Conservation (phyloP, 1,139 yeast genomes). For the Saccharomyces hybrid region DNA sequence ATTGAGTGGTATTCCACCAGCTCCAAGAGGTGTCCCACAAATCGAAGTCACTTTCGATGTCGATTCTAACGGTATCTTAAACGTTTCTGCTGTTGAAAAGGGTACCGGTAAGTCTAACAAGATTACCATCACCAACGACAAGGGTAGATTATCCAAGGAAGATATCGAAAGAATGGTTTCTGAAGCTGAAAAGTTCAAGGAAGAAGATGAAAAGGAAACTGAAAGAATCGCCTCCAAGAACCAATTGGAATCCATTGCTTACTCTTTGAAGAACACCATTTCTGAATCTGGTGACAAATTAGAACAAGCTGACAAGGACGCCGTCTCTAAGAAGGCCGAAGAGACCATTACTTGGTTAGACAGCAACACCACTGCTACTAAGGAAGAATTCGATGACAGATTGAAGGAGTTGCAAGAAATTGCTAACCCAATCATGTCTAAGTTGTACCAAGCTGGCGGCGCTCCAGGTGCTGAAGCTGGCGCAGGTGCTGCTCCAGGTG, state of each 20-base stretch:
- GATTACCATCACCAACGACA: constrained; percentile 85
- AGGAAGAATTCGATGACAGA: constrained; percentile 80
- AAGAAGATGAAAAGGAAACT: constrained; percentile 78
- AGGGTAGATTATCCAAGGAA: constrained; percentile 92
- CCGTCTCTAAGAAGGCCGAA: constrained; percentile 75
- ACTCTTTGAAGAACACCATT: constrained; percentile 78
- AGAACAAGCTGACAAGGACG: constrained; percentile 69
- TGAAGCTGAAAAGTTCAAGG: constrained; percentile 82
- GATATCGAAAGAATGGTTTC: constrained; percentile 93
- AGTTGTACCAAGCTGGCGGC: constrained; percentile 76
- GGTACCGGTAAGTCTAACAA: constrained; percentile 76
- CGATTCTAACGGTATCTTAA: constrained; percentile 89
- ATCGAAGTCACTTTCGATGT: constrained; percentile 89
- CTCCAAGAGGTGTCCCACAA: constrained; percentile 95
- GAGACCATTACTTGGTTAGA: constrained; percentile 87
- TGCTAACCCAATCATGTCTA: constrained; percentile 91
- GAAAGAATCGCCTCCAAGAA: constrained; percentile 75
- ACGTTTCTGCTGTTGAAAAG: constrained; percentile 91
- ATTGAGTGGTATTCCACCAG: constrained; percentile 88
- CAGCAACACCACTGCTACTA: constrained; percentile 76
- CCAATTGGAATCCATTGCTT: constrained; percentile 87
- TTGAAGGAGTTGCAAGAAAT: constrained; percentile 90
- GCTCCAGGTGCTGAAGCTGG: constrained; percentile 54
- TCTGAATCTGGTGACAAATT: constrained; percentile 79
- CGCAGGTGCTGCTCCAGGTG: constrained; percentile 40